Percentiles rank a stretch among this genome's conserved stretches.
These are phyloP conservation scores for Castanopsis chinensis DNA, from an alignment of 306 rosid genomes.

Conservation along the genomic window DNA sequence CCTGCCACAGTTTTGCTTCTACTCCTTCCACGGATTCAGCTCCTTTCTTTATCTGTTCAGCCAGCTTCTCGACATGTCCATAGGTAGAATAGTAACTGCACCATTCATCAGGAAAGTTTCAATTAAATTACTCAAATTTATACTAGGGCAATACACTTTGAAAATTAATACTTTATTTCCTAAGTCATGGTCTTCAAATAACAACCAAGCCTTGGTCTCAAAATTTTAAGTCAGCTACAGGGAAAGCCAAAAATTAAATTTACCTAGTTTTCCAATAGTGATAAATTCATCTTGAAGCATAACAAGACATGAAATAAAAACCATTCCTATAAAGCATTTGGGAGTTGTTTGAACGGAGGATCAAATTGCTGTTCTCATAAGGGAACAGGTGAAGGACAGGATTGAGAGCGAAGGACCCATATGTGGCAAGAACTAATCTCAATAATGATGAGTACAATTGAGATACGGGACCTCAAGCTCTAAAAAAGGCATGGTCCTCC, in stretches of 20 bases:
- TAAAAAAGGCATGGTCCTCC: conserved; percentile 26
- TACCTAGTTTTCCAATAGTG: background rate
- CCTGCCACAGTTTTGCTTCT: conserved; percentile 90
- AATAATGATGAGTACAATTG: conserved; percentile 21
- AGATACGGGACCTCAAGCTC: conserved; percentile 30
- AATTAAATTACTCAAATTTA: conserved; percentile 11
- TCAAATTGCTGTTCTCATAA: no score
- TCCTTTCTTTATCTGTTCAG: conserved; percentile 76
- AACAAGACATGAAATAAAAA: conserved; percentile 18
- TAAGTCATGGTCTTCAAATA: no score
- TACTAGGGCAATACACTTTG: background rate
- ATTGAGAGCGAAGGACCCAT: background rate
- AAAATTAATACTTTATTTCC: no score
- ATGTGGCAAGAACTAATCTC: conserved; percentile 20
- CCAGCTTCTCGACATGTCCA: conserved; percentile 91
- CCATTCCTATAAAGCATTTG: background rate
- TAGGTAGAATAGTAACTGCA: conserved; percentile 78
- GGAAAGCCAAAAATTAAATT: no score
- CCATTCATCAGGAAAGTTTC: conserved; percentile 21
- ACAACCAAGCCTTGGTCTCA: no score
- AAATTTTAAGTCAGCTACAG: no score
- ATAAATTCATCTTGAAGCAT: conserved; percentile 1
- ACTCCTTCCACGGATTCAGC: conserved; percentile 89
- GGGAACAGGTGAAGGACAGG: no score
- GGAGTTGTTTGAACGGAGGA: no score